Evolutionary conservation across 352 stramenopile genomes (phyloP).

Genomic region (Pilasporangium apinafurcum): DNA sequence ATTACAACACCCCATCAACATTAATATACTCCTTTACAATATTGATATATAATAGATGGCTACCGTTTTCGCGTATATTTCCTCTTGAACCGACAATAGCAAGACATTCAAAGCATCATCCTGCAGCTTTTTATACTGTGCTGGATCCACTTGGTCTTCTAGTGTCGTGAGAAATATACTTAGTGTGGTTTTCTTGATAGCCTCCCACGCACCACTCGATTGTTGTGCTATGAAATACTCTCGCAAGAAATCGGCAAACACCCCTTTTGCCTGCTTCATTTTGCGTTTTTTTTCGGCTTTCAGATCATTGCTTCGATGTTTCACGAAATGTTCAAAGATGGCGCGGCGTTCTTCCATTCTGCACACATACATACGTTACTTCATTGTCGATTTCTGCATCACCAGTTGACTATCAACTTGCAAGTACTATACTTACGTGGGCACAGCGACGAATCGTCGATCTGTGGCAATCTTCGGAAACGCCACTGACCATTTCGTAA

Average conservation of each 20-base stretch:
- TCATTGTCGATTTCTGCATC: neutral
- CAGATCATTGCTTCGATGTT: conserved; percentile 65
- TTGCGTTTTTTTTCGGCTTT: conserved; percentile 76
- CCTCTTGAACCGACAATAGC: conserved; percentile 39
- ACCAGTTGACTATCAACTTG: neutral
- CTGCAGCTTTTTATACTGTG: conserved; percentile 25
- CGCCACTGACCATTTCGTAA: conserved; percentile 76
- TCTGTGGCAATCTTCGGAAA: conserved; percentile 70
- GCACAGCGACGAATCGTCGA: conserved; percentile 58
- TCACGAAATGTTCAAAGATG: conserved; percentile 78
- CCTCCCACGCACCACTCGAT: conserved; percentile 24
- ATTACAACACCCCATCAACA: neutral
- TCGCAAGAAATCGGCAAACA: conserved; percentile 31
- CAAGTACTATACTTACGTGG: conserved; percentile 21
- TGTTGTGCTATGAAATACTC: conserved; percentile 33
- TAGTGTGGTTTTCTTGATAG: conserved; percentile 41
- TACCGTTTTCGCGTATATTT: conserved; percentile 42
- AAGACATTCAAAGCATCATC: conserved; percentile 28
- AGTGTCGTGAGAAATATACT: conserved; percentile 48
- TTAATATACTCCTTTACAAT: neutral
- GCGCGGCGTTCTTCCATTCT: conserved; percentile 76
- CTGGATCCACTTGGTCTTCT: conserved; percentile 24
- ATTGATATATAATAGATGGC: neutral
- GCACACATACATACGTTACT: conserved; percentile 3
- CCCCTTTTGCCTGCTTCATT: conserved; percentile 51